Base-by-base conservation (phyloP, 2,329 filamentous ascomycete species). In the Coleophoma eucalyptorum region DNA sequence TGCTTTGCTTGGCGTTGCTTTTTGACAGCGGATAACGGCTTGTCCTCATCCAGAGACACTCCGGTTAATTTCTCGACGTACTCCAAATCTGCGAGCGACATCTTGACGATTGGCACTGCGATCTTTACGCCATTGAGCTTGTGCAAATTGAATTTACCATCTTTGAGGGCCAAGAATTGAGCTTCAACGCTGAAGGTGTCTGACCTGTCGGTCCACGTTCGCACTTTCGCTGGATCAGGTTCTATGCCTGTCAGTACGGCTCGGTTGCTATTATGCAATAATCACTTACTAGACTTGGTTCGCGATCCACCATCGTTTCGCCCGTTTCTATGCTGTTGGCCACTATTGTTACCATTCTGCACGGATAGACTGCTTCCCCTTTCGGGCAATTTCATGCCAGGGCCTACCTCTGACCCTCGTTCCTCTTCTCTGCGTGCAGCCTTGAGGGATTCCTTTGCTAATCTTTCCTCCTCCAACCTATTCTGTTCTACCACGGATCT, bases 121-220 rank as follows among this genome's bases (percentile, higher is more conserved):
- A 99, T 99, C 71, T 97, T 97, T 62, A 99, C 91, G 35, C 94
- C 94, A 66, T 99, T 99, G 71, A 90, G 80, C 74, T 99, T 99
- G 75, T 99, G 94, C 19, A 99, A 77, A 69, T 99, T 95, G 58
- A 99, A 95, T 70, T 97, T 97, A 56, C 92, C 90, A 66, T 97
- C 94, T 67, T 90, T 90, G 48, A 97, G 79, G 26, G 91, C 93
- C 47, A 99, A 83, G 65, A 97, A 99, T 67, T 99, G 90, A 15
- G 94, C 94, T 59, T 97, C 94, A 50, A 99, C 94, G 61, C 90
- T 97, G 72, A 99, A 99, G 1, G 92, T 93, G 62, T 93, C 94
- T 34, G 90, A 90, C 59, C 94, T 84, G 70, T 99, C 94, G 32
- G 91, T 96, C 94, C 94, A 99, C 3, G 86, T 91, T 57, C 94